Conservation (phyloP, 2,329 filamentous ascomycete genomes). For the Conoideocrella luteorostrata region DNA sequence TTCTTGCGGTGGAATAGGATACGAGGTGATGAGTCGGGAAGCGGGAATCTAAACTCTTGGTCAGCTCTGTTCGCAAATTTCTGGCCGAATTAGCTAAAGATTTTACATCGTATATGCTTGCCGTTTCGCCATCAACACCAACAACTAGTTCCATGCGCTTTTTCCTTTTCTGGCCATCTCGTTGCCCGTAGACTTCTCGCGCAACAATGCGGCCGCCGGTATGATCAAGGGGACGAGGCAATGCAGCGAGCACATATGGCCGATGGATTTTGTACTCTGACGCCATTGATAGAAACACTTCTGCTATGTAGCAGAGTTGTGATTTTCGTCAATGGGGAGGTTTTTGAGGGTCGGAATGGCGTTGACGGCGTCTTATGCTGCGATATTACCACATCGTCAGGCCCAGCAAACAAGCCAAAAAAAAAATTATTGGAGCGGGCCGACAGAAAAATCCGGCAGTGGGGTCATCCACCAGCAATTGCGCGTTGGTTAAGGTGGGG, state of each 20-base stretch:
- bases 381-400: not conserved
- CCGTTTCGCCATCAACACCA: constrained; percentile 58
- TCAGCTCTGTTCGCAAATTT: constrained; percentile 7
- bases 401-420: constrained; percentile 12
- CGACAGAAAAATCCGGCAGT: constrained; percentile 29
- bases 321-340: not conserved
- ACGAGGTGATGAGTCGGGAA: constrained; percentile 57
- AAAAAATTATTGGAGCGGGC: constrained; percentile 28
- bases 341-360: not conserved
- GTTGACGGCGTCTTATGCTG: not conserved
- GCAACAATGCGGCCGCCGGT: constrained; percentile 47
- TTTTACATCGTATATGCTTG: constrained; percentile 60
- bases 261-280: constrained; percentile 56
- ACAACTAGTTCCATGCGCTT: constrained; percentile 59
- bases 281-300: constrained; percentile 37
- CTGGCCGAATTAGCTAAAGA: too few relatives aligned
- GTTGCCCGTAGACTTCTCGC: constrained; percentile 55
- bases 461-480: constrained; percentile 14
- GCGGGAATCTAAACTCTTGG: constrained; percentile 45
- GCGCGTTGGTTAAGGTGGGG: constrained; percentile 17
- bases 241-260: constrained; percentile 55
- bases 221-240: constrained; percentile 52
- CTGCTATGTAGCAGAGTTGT: constrained; percentile 1
- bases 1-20: constrained; percentile 59
- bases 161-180: constrained; percentile 51